These are phyloP conservation scores for Harringtonia aguacate DNA, from an alignment of 2,329 filamentous ascomycete species.

Conservation along the genomic window DNA sequence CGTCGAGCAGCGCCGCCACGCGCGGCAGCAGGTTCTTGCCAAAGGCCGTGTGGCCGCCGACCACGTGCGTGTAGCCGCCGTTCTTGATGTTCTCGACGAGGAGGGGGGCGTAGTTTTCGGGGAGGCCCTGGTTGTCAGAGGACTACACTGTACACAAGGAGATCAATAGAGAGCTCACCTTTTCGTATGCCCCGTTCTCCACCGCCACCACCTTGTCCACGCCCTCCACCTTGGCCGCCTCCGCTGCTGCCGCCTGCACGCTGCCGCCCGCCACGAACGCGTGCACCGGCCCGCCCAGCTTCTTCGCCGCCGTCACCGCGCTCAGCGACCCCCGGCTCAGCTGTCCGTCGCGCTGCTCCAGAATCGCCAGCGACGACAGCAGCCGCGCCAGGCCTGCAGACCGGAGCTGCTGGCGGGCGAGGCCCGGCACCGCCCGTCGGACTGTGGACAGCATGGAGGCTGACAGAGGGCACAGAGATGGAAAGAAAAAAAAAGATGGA, in stretches of 20 bases:
- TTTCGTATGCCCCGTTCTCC: slow-evolving; percentile 85
- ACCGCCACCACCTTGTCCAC: slow-evolving; percentile 86
- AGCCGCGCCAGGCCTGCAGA: slow-evolving; percentile 54
- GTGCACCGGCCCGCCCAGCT: slow-evolving; percentile 75
- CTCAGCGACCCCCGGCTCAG: slow-evolving; percentile 74
- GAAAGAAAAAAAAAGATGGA: not conserved
- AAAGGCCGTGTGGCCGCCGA: slow-evolving; percentile 88
- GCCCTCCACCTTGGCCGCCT: slow-evolving; percentile 81
- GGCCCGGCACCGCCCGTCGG: slow-evolving; percentile 6
- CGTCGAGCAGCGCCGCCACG: slow-evolving; percentile 82
- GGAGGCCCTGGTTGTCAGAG: slow-evolving; percentile 53
- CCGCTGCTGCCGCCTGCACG: slow-evolving; percentile 64
- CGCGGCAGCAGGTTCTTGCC: slow-evolving; percentile 91
- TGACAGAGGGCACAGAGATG: too few relatives aligned
- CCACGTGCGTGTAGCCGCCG: slow-evolving; percentile 83
- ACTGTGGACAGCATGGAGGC: slow-evolving; percentile 11
- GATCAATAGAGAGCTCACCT: slow-evolving; percentile 41
- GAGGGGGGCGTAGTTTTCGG: slow-evolving; percentile 90
- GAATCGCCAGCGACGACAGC: slow-evolving; percentile 77
- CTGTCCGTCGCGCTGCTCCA: slow-evolving; percentile 88
- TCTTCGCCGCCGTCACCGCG: slow-evolving; percentile 75
- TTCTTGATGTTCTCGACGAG: slow-evolving; percentile 96
- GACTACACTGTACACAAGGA: too few relatives aligned
- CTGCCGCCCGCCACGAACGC: slow-evolving; percentile 78
- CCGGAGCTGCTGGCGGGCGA: slow-evolving; percentile 3